Evolutionary conservation across 164 flowering plant species (phyloP), one percentile per base, ranked within the genome.

Genomic region (Chimonanthus praecox): DNA sequence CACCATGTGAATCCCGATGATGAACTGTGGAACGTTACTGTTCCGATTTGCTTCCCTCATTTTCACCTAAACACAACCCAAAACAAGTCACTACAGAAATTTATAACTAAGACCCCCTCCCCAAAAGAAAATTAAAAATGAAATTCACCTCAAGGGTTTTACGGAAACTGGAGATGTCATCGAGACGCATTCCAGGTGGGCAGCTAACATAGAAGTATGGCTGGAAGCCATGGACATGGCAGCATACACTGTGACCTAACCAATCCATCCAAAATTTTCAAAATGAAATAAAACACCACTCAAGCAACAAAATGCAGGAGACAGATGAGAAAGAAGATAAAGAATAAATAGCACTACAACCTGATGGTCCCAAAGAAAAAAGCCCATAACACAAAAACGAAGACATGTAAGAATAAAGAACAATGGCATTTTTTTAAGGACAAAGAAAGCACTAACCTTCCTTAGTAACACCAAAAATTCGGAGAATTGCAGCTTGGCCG

Each of bases 151-250:
- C 99, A 44, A 95, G 94, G 73, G 64, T 78, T 73, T 88, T 88
- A 80, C 87, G 92, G 77, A 93, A 88, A 51, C 71, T 81, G 64
- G 99, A 87, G 61, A 95, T 88, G 80, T 90, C 99, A 79, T 95
- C 98, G 20, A 98, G 92, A 7, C 92, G 94, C 97, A 93, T 90
- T 73, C 97, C 99, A 16, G 84, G 88, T 67, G 92, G 97, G 67
- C 99, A 95, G 78, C 84, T 85, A 67, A 93, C 84, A 78, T 88
- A 95, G 82, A 93, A 95, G 75, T 92, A 95, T 20, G 99, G 99
- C 82, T 92, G 92, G 76, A 95, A 95, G 8, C 98, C 99, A 84
- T 95, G 99, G 75, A 95, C 98, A 78, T 79, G 77, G 80, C 97
- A 93, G 82, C 98, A 95, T 70, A 90, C 94, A 85, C 99, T 93